Conservation (phyloP, 2,329 filamentous ascomycete species). For the Pezicula radicicola region DNA sequence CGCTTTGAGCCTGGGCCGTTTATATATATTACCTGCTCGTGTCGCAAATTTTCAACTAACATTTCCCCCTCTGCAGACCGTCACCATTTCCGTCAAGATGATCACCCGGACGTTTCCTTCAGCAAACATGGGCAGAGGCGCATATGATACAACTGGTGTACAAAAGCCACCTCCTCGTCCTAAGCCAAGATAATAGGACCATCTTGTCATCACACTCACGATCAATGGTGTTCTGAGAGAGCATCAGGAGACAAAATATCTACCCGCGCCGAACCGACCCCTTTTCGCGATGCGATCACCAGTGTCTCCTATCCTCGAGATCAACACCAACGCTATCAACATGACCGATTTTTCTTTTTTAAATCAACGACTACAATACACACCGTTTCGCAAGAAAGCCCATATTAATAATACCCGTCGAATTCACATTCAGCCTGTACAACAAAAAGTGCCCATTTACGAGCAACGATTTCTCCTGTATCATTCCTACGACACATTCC, state of each 20-base stretch:
- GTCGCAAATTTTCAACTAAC: too few relatives aligned
- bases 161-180: slow-evolving; percentile 32
- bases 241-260: neutral
- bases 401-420: neutral
- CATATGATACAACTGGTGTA: slow-evolving; percentile 43
- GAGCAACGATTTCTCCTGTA: neutral
- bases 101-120: slow-evolving; percentile 4
- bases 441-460: neutral
- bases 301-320: neutral
- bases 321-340: slow-evolving; percentile 20
- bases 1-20: neutral
- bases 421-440: neutral
- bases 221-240: neutral
- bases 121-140: slow-evolving; percentile 41
- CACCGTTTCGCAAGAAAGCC: neutral
- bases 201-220: neutral
- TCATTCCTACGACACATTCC: slow-evolving; percentile 1
- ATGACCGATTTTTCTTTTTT: neutral
- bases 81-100: slow-evolving; percentile 7
- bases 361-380: neutral
- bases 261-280: neutral
- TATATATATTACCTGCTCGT: too few relatives aligned
- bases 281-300: neutral
- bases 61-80: neutral
- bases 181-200: too few relatives aligned